Base-by-base conservation (phyloP, 768 basidiomycete species). In the Tricholoma terreum region DNA sequence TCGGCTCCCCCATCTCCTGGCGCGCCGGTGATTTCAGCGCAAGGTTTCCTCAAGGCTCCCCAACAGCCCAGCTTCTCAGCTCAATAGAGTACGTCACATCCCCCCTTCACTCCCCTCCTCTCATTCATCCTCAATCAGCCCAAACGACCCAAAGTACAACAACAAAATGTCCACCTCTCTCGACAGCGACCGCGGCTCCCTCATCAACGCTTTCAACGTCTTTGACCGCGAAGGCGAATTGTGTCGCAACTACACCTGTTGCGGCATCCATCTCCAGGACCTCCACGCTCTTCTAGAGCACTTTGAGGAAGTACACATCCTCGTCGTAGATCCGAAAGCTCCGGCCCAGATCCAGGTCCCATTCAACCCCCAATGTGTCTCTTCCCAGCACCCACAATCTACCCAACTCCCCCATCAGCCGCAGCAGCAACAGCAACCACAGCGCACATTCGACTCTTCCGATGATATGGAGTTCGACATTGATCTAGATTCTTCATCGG, bases 191-290 rank as follows among this genome's bases (percentile, higher is more conserved):
- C 75, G 81, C 17, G 81, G 80, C 17, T 78, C 76, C 0, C 75
- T 91, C 34, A 71, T 86, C 65, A 87, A 87, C 67, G 87, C 88
- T 4, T 77, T 89, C 67, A 82, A 81, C 36, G 75, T 83, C 15
- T 80, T 86, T 59, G 85, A 87, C 64, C 78, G 81, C 50, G 87
- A 90, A 65, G 87, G 86, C 59, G 90, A 92, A 61, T 74, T 90
- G 15, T 92, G 90, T 71, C 86, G 88, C 61, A 87, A 96, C 69
- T 97, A 94, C 75, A 85, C 86, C 1, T 97, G 94, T 73, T 97
- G 94, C 67, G 93, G 92, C 9, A 74, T 85, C 33, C 79, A 85
- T 57, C 77, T 91, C 6, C 64, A 80, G 31, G 89, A 91, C 64
- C 80, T 91, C 0, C 89, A 91, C 59, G 88, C 91, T 2, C 85